Evolutionary conservation across 2,329 filamentous ascomycete species (phyloP).

Genomic region (Blastomyces percursus): DNA sequence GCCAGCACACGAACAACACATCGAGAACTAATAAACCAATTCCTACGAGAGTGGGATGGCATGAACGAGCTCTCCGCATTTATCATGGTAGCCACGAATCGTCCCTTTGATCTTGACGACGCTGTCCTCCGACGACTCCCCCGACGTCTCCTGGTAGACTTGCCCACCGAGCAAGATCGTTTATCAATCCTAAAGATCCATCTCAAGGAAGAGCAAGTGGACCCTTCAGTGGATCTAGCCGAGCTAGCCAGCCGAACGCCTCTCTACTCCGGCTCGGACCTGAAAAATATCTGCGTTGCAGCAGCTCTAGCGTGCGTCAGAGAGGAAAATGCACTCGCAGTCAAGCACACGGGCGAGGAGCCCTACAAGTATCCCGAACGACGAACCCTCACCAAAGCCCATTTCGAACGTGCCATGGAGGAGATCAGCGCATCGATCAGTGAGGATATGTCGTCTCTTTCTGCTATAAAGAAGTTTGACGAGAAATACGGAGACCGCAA

Average conservation of each 20-base stretch:
- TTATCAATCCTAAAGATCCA: slow-evolving; percentile 40
- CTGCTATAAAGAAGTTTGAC: slow-evolving; percentile 87
- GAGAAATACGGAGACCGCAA: slow-evolving; percentile 83
- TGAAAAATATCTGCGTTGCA: slow-evolving; percentile 42
- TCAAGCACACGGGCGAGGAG: slow-evolving; percentile 27
- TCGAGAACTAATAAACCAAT: slow-evolving; percentile 91
- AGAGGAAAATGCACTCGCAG: slow-evolving; percentile 35
- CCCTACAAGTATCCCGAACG: slow-evolving; percentile 55
- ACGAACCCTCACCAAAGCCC: slow-evolving; percentile 52
- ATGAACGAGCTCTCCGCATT: slow-evolving; percentile 75
- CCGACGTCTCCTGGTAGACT: slow-evolving; percentile 39
- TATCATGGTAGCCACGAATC: slow-evolving; percentile 96
- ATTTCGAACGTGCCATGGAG: slow-evolving; percentile 76
- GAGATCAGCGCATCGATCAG: slow-evolving; percentile 89
- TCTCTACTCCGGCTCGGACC: slow-evolving; percentile 42
- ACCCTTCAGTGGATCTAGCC: slow-evolving; percentile 31
- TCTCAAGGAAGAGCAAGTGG: slow-evolving; percentile 38
- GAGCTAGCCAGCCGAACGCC: slow-evolving; percentile 37
- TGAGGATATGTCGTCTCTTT: slow-evolving; percentile 81
- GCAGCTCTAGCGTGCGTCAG: slow-evolving; percentile 41
- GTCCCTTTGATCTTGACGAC: slow-evolving; percentile 81
- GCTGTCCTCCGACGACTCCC: slow-evolving; percentile 43
- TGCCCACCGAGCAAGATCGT: slow-evolving; percentile 38
- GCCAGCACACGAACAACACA: slow-evolving; percentile 58
- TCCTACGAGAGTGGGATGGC: slow-evolving; percentile 93